Percentiles rank a stretch among this genome's conserved stretches.
These are phyloP conservation scores for Emericellopsis atlantica DNA, from an alignment of 2,329 filamentous ascomycete genomes.

Conservation along the genomic window DNA sequence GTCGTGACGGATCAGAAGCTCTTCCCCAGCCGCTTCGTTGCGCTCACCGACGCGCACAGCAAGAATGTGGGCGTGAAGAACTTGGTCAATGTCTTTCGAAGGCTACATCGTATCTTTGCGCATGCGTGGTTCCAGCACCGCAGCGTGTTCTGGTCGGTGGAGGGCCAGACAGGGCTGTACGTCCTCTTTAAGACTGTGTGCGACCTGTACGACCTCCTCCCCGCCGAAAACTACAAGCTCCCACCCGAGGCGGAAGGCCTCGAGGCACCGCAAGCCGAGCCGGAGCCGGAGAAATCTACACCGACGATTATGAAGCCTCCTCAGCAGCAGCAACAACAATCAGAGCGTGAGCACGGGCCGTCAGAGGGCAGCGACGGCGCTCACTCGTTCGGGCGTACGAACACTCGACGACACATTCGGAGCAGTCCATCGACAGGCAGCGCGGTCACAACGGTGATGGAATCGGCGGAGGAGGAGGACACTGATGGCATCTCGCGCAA, in stretches of 20 bases:
- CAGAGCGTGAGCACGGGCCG: neutral
- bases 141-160: slow-evolving; percentile 88
- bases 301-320: slow-evolving; percentile 23
- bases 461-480: slow-evolving; percentile 64
- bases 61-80: slow-evolving; percentile 61
- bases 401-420: slow-evolving; percentile 69
- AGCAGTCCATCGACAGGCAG: slow-evolving; percentile 71
- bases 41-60: slow-evolving; percentile 42
- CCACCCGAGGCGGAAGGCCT: slow-evolving; percentile 85
- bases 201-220: slow-evolving; percentile 79
- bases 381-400: slow-evolving; percentile 46
- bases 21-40: slow-evolving; percentile 73
- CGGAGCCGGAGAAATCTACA: slow-evolving; percentile 25
- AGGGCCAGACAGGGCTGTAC: slow-evolving; percentile 83
- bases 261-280: slow-evolving; percentile 33
- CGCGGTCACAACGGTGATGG: slow-evolving; percentile 68
- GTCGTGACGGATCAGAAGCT: slow-evolving; percentile 89
- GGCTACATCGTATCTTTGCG: slow-evolving; percentile 92
- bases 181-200: slow-evolving; percentile 96
- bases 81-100: slow-evolving; percentile 86
- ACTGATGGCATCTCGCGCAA: slow-evolving; percentile 29
- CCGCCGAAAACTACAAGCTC: slow-evolving; percentile 90
- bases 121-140: slow-evolving; percentile 98
- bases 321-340: slow-evolving; percentile 2
- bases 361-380: slow-evolving; percentile 30